A percentile compares a stretch with the other conserved stretches of the same genome.
Conservation (phyloP, 805 yeast genomes). For the Candida qinlingensis region DNA sequence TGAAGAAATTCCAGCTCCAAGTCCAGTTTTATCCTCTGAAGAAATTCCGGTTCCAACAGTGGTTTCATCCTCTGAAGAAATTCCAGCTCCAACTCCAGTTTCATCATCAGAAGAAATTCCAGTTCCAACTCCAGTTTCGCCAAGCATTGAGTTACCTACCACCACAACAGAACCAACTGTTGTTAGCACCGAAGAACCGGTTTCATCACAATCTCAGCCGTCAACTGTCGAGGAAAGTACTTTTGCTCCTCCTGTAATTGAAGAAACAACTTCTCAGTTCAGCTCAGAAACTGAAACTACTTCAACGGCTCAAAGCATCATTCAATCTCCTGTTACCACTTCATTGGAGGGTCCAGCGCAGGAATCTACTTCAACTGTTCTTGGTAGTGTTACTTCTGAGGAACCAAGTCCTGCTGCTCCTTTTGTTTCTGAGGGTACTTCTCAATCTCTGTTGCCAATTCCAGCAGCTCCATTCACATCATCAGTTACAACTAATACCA, state of each 20-base stretch:
- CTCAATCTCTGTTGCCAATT: not conserved
- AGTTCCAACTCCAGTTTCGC: no score
- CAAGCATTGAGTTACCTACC: no score
- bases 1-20: no score
- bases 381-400: not conserved
- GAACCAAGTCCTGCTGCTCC: not conserved
- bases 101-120: no score
- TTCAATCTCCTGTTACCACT: not conserved
- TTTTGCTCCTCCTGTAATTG: no score
- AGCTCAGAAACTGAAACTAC: not conserved
- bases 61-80: no score
- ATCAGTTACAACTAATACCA: constrained; percentile 14
- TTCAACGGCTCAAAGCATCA: not conserved
- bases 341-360: not conserved
- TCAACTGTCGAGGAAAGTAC: not conserved
- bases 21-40: not conserved
- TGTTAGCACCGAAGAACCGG: not conserved
- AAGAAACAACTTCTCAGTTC: not conserved
- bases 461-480: not conserved
- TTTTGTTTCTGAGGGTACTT: not conserved
- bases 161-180: not conserved
- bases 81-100: no score
- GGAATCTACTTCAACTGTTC: not conserved
- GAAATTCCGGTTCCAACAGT: not conserved
- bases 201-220: not conserved